Conservation (phyloP, 106 monocot species). For the Chionographis japonica region DNA sequence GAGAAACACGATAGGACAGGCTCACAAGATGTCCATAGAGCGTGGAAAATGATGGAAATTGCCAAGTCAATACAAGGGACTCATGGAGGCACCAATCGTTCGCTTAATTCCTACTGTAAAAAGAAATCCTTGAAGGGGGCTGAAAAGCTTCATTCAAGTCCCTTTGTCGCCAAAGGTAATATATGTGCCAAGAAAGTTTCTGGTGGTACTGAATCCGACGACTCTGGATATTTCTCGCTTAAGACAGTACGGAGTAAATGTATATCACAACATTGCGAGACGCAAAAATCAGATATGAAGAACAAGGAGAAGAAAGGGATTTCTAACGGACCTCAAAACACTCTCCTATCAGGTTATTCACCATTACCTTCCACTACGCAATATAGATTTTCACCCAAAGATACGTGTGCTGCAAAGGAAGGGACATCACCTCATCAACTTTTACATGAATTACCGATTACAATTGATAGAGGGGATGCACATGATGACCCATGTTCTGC, state of each 20-base stretch:
- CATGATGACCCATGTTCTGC: neutral
- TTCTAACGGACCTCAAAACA: neutral
- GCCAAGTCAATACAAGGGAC: conserved; percentile 28
- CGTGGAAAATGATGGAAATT: conserved; percentile 77
- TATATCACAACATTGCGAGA: neutral
- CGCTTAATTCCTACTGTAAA: neutral
- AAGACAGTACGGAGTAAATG: neutral
- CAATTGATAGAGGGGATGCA: neutral
- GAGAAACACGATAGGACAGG: neutral
- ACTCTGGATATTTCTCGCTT: neutral
- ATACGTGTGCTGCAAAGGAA: neutral
- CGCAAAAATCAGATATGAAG: neutral
- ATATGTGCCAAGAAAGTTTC: neutral
- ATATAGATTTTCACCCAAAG: neutral
- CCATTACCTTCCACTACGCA: neutral
- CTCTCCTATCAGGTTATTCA: neutral
- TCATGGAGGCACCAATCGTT: conserved; percentile 6
- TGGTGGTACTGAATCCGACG: neutral
- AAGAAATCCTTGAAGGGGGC: neutral
- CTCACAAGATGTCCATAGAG: conserved; percentile 36
- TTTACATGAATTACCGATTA: neutral
- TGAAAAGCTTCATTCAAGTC: conserved; percentile 1
- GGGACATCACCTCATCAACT: neutral
- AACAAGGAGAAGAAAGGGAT: neutral
- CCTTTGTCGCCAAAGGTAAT: neutral